phyloP scores from a whole-genome alignment of 148 eudicot genomes.

The Diospyros lotus region DNA sequence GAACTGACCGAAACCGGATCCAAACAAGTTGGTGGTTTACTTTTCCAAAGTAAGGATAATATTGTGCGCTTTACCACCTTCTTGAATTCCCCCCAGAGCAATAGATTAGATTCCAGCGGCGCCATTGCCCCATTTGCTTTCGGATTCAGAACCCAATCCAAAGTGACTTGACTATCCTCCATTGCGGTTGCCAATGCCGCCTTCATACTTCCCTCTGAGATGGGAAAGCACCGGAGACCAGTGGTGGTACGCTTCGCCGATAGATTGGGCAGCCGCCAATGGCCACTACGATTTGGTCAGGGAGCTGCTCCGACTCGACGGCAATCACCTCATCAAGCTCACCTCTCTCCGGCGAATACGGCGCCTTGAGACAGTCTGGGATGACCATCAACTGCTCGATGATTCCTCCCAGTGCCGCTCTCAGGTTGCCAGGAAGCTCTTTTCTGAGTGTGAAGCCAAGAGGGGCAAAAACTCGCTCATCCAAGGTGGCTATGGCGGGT shows the following conservation, averaged over 20 bases:
- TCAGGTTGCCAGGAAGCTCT: constrained; percentile 48
- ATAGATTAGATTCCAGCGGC: too few relatives aligned
- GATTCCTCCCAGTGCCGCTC: constrained; percentile 64
- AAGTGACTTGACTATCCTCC: not conserved
- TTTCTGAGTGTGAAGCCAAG: constrained; percentile 41
- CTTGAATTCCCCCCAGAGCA: too few relatives aligned
- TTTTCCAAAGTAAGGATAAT: too few relatives aligned
- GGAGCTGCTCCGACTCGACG: constrained; percentile 65
- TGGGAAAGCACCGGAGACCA: constrained; percentile 96
- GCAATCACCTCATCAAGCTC: constrained; percentile 67
- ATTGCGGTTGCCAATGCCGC: constrained; percentile 22
- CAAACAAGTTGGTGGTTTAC: too few relatives aligned
- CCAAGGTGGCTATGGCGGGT: constrained; percentile 71
- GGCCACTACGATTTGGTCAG: constrained; percentile 81
- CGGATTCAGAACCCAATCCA: not conserved
- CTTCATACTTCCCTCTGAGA: constrained; percentile 55
- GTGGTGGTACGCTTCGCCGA: constrained; percentile 92
- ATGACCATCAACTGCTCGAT: constrained; percentile 55
- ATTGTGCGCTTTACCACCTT: too few relatives aligned
- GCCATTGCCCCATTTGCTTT: too few relatives aligned
- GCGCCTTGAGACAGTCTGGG: constrained; percentile 88
- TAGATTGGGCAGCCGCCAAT: constrained; percentile 87
- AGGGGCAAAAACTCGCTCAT: constrained; percentile 48
- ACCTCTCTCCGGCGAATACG: constrained; percentile 78
- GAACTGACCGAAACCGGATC: too few relatives aligned